A percentile compares a stretch with the other conserved stretches of the same genome.
phyloP scores from a whole-genome alignment of 768 basidiomycete species.

The Phlebiopsis gigantea region DNA sequence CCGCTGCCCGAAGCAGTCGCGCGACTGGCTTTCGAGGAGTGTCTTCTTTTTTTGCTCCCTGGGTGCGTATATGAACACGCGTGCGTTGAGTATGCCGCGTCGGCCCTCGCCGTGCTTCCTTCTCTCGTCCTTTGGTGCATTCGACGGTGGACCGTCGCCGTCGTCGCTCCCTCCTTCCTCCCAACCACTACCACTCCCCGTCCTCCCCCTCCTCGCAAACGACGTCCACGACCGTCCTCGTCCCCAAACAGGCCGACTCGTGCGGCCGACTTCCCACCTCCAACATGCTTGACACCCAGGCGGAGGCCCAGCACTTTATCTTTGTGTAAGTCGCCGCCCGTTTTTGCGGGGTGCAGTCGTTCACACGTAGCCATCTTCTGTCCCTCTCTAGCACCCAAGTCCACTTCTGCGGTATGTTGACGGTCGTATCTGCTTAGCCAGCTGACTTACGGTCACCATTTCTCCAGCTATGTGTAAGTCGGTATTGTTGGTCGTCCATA shows the following conservation, averaged over 20 bases:
- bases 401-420: conserved; percentile 75
- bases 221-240: not conserved
- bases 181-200: conserved; percentile 7
- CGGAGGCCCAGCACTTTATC: conserved; percentile 69
- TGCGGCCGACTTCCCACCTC: not conserved
- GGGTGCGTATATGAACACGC: not conserved
- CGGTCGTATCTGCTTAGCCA: conserved; percentile 26
- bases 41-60: not conserved
- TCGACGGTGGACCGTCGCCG: not conserved
- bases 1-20: not conserved
- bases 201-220: not conserved
- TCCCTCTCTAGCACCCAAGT: conserved; percentile 48
- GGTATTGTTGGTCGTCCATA: not conserved
- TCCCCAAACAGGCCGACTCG: not conserved
- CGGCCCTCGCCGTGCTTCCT: conserved; percentile 1
- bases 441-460: conserved; percentile 16
- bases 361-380: not conserved
- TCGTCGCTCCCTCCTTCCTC: not conserved
- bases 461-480: conserved; percentile 39
- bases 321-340: conserved; percentile 45
- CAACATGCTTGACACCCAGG: conserved; percentile 40
- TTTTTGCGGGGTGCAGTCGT: not conserved
- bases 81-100: not conserved
- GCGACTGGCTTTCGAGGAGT: not conserved
- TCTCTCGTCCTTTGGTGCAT: not conserved